phyloP scores from a whole-genome alignment of 768 basidiomycete genomes.

The Clitopilus passeckerianus region DNA sequence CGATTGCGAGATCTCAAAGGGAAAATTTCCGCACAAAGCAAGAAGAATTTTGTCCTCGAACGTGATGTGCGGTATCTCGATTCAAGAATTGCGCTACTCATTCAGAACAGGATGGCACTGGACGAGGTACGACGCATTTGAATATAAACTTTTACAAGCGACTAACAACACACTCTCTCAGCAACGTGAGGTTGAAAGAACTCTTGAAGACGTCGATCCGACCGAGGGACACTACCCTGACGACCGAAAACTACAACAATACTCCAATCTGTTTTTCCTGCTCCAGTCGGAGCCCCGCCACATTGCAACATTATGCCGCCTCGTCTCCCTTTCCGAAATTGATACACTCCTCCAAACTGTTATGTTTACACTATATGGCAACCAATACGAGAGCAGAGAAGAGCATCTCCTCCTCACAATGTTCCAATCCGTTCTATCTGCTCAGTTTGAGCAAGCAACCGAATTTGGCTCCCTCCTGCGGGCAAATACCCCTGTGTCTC shows the following conservation, averaged over 20 bases:
- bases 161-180: slow-evolving; percentile 19
- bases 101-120: slow-evolving; percentile 96
- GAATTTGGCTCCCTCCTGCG: slow-evolving; percentile 98
- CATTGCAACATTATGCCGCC: slow-evolving; percentile 91
- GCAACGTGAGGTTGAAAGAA: slow-evolving; percentile 94
- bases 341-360: slow-evolving; percentile 99
- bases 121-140: slow-evolving; percentile 68
- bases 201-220: slow-evolving; percentile 93
- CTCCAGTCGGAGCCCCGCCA: slow-evolving; percentile 97
- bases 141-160: slow-evolving; percentile 9
- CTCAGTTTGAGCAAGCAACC: slow-evolving; percentile 98
- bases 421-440: slow-evolving; percentile 98
- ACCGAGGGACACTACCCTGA: slow-evolving; percentile 92
- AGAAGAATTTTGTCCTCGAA: slow-evolving; percentile 99
- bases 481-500: slow-evolving; percentile 97
- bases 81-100: slow-evolving; percentile 93
- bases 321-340: slow-evolving; percentile 94
- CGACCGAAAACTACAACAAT: slow-evolving; percentile 91
- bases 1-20: slow-evolving; percentile 93
- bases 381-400: slow-evolving; percentile 98
- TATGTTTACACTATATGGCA: slow-evolving; percentile 99
- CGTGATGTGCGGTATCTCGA: slow-evolving; percentile 98
- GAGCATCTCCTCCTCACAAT: slow-evolving; percentile 98
- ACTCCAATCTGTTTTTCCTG: slow-evolving; percentile 98
- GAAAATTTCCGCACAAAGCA: slow-evolving; percentile 96